Evolutionary conservation across 805 yeast genomes (phyloP), one percentile per base, ranked within the genome.

Genomic region (Clavispora santaluciae): DNA sequence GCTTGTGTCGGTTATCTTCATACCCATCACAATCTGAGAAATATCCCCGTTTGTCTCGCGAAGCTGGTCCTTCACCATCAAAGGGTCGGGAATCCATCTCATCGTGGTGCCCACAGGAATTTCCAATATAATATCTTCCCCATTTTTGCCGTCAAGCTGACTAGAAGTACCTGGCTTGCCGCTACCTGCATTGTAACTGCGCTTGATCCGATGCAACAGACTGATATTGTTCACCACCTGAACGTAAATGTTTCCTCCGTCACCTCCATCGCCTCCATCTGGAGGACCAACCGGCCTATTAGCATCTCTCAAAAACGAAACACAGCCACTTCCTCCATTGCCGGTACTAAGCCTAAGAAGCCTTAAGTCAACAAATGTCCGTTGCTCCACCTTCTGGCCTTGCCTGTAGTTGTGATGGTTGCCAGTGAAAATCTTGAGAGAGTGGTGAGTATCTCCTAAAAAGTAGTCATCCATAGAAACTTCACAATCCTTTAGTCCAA

Each of bases 181-280:
- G 46, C 75, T 73, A 12, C 72, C 75, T 0, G 97, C 96, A 13
- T 68, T 67, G 60, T 89, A 88, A 12, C 74, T 73, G 26, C 83
- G 75, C 45, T 75, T 75, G 22, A 91, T 54, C 44, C 79, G 79
- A 51, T 87, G 88, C 43, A 93, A 61, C 4, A 93, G 82, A 26
- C 80, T 76, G 33, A 86, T 53, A 17, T 85, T 86, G 37, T 78
- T 78, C 1, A 82, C 80, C 3, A 95, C 96, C 56, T 83, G 86
- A 2, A 93, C 78, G 57, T 83, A 91, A 2, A 93, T 75, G 39
- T 82, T 73, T 2, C 99, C 99, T 17, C 99, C 99, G 45, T 72
- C 67, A 4, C 98, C 99, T 22, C 99, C 99, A 64, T 93, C 97
- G 8, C 99, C 99, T n/a, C 99, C 99, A 61, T 90, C 95, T 0